Evolutionary conservation across 1,284 basidiomycete species (phyloP).

Genomic region (Apiotrichum veenhuisii): DNA sequence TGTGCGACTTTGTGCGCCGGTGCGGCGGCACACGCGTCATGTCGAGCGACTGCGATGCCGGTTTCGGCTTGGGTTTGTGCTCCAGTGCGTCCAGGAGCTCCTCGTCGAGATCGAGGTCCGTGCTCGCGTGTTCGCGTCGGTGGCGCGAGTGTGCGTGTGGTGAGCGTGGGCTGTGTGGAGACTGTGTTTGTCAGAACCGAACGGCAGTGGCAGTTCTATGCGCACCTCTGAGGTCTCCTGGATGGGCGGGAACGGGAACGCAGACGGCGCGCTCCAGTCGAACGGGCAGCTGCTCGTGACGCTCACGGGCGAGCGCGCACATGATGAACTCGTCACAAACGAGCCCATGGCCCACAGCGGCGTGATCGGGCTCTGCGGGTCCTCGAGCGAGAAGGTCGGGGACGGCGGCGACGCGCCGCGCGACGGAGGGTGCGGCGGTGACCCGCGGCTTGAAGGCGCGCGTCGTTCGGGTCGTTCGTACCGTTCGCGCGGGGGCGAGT

Average conservation of each 20-base stretch:
- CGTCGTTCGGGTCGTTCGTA: too few relatives aligned
- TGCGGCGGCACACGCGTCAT: too few relatives aligned
- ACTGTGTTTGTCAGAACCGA: too few relatives aligned
- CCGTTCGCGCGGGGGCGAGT: too few relatives aligned
- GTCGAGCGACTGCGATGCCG: too few relatives aligned
- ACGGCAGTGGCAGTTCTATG: too few relatives aligned
- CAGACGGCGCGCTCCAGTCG: neutral
- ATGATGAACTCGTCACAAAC: neutral
- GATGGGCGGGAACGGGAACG: neutral
- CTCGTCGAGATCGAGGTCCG: neutral
- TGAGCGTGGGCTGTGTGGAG: too few relatives aligned
- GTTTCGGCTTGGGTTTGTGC: neutral
- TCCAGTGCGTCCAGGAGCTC: too few relatives aligned
- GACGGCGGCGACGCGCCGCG: neutral
- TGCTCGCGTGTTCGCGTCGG: neutral
- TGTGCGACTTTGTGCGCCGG: too few relatives aligned
- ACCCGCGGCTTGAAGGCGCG: too few relatives aligned
- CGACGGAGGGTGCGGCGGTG: too few relatives aligned
- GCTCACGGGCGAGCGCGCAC: neutral
- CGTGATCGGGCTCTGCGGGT: neutral
- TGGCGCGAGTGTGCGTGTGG: neutral
- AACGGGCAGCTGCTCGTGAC: neutral
- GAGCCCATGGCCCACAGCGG: neutral
- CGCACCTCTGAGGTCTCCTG: neutral
- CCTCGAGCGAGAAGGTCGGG: neutral